Percentiles rank a stretch among this genome's conserved stretches.
Evolutionary conservation across 176 grass and related monocot genomes (phyloP).

Genomic region (barley (Hordeum vulgare)): DNA sequence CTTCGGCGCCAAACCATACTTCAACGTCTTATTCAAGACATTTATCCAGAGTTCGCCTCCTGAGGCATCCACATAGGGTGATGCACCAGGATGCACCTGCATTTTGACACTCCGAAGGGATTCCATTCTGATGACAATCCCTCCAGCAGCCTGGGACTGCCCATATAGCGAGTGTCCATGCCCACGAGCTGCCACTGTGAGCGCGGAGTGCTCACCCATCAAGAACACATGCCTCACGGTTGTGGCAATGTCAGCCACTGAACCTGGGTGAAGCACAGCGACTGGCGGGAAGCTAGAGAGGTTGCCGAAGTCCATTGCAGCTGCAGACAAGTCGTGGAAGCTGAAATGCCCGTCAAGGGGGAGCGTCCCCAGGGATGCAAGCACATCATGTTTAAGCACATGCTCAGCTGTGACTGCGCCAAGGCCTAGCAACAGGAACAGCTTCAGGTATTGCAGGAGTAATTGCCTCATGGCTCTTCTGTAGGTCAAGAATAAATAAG

Average conservation of each 20-base stretch:
- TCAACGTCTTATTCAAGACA: conserved; percentile 56
- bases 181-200: conserved; percentile 76
- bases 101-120: conserved; percentile 26
- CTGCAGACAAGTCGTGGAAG: conserved; percentile 43
- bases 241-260: conserved; percentile 49
- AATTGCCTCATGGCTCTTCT: conserved; percentile 33
- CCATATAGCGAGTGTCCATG: conserved; percentile 77
- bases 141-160: conserved; percentile 72
- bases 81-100: conserved; percentile 37
- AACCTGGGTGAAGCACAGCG: conserved; percentile 52
- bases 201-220: conserved; percentile 32
- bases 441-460: conserved; percentile 31
- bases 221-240: conserved; percentile 51
- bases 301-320: conserved; percentile 71
- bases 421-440: conserved; percentile 47
- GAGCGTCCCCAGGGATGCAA: conserved; percentile 28
- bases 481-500: neutral
- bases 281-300: conserved; percentile 33
- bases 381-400: conserved; percentile 26
- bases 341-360: conserved; percentile 48
- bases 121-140: conserved; percentile 71
- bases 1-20: conserved; percentile 62
- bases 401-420: conserved; percentile 34
- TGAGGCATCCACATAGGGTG: conserved; percentile 61
- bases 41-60: conserved; percentile 85